Base-by-base conservation (phyloP, 2,329 filamentous ascomycete species). In the Pseudomassariella vexata region DNA sequence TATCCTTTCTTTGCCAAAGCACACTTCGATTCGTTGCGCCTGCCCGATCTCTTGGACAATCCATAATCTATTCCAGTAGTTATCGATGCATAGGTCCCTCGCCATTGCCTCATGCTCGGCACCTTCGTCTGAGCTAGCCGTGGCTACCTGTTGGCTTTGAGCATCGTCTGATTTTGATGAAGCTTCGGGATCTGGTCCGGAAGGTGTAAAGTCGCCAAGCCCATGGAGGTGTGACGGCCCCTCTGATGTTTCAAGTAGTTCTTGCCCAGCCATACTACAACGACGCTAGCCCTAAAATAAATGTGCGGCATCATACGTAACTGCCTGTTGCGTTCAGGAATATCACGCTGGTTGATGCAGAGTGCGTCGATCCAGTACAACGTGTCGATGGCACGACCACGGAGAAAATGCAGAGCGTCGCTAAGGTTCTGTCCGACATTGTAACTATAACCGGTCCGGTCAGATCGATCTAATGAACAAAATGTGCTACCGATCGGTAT, bases 1-100 rank as follows among this genome's bases (percentile, higher is more conserved):
- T 17, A 46, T 25, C 2, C 24, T 22, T 1, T 16, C 22, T 2
- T 30, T 30, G 7, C 43, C 46, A 27, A 48, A 52, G 15, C 44
- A 46, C 3, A 56, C 42, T 20, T 37, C 34, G 4, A 52, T 32
- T 6, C 38, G 30, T 7, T 36, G 27, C 5, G 52, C 52, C 12
- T 38, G 37, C 0, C 41, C 39, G 20, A 55, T 42, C 24, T 56
- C 52, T 24, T 55, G 51, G 11, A 55, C 37, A 11, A 52, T 48
- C 49, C 47, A 47, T 7, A 48, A 21, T 15, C 45, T 29, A 3
- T 31, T 23, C 45, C 45, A 47, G 19, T 48, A 49, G 7, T 24
- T 19, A 24, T 45, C 33, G 9, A 10, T 25, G 26, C 40, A 45
- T 12, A 49, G 25, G 21, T 32, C 28, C 5, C 32, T 28, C n/a